Evolutionary conservation across 148 eudicot species (phyloP).

Genomic region (Rhododendron kiyosumense): DNA sequence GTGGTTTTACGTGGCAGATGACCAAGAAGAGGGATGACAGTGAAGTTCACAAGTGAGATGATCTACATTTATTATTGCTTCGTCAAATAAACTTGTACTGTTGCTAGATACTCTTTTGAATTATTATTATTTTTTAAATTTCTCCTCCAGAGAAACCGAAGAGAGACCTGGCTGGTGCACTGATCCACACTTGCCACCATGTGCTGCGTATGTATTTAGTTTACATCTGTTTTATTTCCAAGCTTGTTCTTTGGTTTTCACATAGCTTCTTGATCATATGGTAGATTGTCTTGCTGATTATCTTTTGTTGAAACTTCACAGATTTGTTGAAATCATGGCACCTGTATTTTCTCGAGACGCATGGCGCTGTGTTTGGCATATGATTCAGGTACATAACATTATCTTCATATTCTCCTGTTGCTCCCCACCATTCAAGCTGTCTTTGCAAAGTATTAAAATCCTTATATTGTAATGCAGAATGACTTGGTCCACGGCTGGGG

Average conservation of each 20-base stretch:
- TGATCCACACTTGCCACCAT: conserved; percentile 78
- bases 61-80: neutral
- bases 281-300: neutral
- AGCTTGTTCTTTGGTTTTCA: neutral
- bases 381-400: conserved; percentile 64
- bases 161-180: conserved; percentile 84
- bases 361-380: conserved; percentile 97
- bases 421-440: neutral
- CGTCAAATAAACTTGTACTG: neutral
- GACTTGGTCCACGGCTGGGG: conserved; percentile 99
- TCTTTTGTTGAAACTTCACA: conserved; percentile 16
- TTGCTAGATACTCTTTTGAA: neutral
- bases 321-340: conserved; percentile 96
- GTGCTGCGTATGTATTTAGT: conserved; percentile 75
- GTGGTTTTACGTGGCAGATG: conserved; percentile 85
- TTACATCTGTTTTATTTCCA: neutral
- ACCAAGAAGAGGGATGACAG: conserved; percentile 55
- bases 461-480: conserved; percentile 42
- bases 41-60: conserved; percentile 88
- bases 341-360: conserved; percentile 83
- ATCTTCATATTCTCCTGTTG: neutral
- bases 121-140: neutral
- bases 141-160: conserved; percentile 41
- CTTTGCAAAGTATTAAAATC: neutral
- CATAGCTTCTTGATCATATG: neutral